Conservation (phyloP, 2,329 filamentous ascomycete species). For the Pseudogymnoascus sp. region DNA sequence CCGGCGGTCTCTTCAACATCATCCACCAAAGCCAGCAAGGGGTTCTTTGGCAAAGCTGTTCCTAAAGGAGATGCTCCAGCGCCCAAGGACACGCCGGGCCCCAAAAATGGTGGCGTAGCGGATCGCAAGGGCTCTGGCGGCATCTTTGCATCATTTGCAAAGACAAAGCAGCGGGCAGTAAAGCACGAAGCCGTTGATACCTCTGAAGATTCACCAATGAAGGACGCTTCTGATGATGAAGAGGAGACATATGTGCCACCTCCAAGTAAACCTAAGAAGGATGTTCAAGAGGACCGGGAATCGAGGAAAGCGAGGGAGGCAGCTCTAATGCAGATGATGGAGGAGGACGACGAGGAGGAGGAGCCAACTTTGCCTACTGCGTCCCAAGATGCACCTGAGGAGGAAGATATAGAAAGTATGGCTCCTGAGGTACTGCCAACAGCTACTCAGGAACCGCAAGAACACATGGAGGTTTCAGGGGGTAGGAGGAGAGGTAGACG, state of each 20-base stretch:
- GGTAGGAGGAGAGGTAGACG: slow-evolving; percentile 69
- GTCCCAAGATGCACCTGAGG: not conserved
- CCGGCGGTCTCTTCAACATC: slow-evolving; percentile 10
- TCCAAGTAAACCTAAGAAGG: slow-evolving; percentile 28
- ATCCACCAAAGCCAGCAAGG: slow-evolving; percentile 17
- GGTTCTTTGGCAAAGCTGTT: slow-evolving; percentile 31
- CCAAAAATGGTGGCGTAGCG: slow-evolving; percentile 24
- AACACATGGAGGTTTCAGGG: slow-evolving; percentile 42
- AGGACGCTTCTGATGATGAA: slow-evolving; percentile 23
- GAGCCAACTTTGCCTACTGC: slow-evolving; percentile 13
- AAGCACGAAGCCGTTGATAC: slow-evolving; percentile 33
- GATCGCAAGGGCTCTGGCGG: slow-evolving; percentile 54
- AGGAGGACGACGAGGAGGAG: slow-evolving; percentile 51
- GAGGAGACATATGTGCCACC: slow-evolving; percentile 36
- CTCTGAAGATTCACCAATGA: slow-evolving; percentile 35
- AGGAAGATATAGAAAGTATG: slow-evolving; percentile 13
- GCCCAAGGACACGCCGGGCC: slow-evolving; percentile 22
- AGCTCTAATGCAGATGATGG: slow-evolving; percentile 66
- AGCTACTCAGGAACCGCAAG: slow-evolving; percentile 39
- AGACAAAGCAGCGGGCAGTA: slow-evolving; percentile 48
- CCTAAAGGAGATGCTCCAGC: slow-evolving; percentile 11
- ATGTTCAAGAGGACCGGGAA: slow-evolving; percentile 29
- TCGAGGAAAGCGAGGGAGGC: slow-evolving; percentile 56
- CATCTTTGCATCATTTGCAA: slow-evolving; percentile 75
- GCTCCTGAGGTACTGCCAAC: not conserved